These are phyloP conservation scores for Fusarium sp. DNA, from an alignment of 2,329 filamentous ascomycete species.

Conservation along the genomic window DNA sequence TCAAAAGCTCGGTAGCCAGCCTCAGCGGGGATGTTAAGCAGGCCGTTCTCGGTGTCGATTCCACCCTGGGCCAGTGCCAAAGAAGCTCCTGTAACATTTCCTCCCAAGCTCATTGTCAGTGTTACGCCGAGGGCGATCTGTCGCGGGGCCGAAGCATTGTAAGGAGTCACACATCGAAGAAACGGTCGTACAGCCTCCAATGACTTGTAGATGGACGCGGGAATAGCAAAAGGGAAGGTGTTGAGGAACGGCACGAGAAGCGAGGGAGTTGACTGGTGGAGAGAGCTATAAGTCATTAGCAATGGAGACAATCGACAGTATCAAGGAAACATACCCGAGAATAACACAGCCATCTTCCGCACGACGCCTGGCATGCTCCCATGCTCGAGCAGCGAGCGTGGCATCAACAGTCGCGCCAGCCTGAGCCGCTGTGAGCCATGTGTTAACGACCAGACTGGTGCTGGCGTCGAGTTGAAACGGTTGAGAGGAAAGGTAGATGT, in stretches of 20 bases:
- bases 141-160: constrained; percentile 85
- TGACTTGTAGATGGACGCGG: constrained; percentile 79
- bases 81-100: constrained; percentile 79
- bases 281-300: constrained; percentile 69
- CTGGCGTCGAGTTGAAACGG: constrained; percentile 90
- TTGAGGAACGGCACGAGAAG: constrained; percentile 83
- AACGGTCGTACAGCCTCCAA: constrained; percentile 88
- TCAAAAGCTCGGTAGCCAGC: constrained; percentile 92
- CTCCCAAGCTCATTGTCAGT: constrained; percentile 83
- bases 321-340: constrained; percentile 73
- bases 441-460: constrained; percentile 93
- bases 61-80: constrained; percentile 87
- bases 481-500: constrained; percentile 83
- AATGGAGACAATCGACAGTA: neutral
- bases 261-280: constrained; percentile 89
- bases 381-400: constrained; percentile 82
- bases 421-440: constrained; percentile 86
- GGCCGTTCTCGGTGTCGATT: constrained; percentile 83
- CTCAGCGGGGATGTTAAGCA: constrained; percentile 83
- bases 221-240: constrained; percentile 82
- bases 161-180: constrained; percentile 85
- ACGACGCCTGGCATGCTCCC: constrained; percentile 94
- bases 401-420: constrained; percentile 80
- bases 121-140: constrained; percentile 85
- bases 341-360: constrained; percentile 96